phyloP scores from a whole-genome alignment of 2,329 filamentous ascomycete genomes.

The Rutstroemia sydowiana region DNA sequence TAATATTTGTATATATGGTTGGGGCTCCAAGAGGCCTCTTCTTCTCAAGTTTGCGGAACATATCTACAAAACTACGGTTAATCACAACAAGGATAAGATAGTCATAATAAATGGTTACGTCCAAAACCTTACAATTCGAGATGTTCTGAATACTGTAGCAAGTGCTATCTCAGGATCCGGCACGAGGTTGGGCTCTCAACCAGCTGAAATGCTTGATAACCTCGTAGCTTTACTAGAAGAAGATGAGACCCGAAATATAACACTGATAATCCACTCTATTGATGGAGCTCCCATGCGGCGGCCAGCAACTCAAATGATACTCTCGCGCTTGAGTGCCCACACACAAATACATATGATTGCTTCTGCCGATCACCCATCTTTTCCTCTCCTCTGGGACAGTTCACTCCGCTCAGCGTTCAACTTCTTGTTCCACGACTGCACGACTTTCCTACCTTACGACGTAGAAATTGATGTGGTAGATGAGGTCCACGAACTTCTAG shows the following conservation, averaged over 20 bases:
- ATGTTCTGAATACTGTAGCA: slow-evolving; percentile 63
- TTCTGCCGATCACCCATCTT: slow-evolving; percentile 82
- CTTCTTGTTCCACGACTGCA: slow-evolving; percentile 89
- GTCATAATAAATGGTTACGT: slow-evolving; percentile 84
- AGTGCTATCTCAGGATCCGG: slow-evolving; percentile 45
- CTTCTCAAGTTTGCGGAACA: slow-evolving; percentile 69
- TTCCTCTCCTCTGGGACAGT: slow-evolving; percentile 83
- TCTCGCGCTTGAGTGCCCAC: slow-evolving; percentile 71
- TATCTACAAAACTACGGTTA: slow-evolving; percentile 42
- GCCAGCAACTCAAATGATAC: slow-evolving; percentile 58
- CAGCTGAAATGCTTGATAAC: slow-evolving; percentile 59
- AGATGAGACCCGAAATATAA: slow-evolving; percentile 42
- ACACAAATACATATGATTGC: slow-evolving; percentile 65
- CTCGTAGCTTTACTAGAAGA: slow-evolving; percentile 55
- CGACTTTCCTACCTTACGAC: slow-evolving; percentile 72
- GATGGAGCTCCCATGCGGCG: slow-evolving; percentile 73
- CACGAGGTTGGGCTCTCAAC: slow-evolving; percentile 41
- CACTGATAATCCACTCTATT: slow-evolving; percentile 76
- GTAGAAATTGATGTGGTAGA: slow-evolving; percentile 80
- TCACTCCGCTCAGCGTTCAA: slow-evolving; percentile 74
- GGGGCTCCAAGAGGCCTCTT: slow-evolving; percentile 77
- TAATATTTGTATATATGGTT: slow-evolving; percentile 85
- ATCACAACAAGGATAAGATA: slow-evolving; percentile 43
- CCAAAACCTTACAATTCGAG: slow-evolving; percentile 56
- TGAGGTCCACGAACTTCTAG: slow-evolving; percentile 80